Conservation (phyloP, 148 eudicot genomes). For the Persicaria maculosa region DNA sequence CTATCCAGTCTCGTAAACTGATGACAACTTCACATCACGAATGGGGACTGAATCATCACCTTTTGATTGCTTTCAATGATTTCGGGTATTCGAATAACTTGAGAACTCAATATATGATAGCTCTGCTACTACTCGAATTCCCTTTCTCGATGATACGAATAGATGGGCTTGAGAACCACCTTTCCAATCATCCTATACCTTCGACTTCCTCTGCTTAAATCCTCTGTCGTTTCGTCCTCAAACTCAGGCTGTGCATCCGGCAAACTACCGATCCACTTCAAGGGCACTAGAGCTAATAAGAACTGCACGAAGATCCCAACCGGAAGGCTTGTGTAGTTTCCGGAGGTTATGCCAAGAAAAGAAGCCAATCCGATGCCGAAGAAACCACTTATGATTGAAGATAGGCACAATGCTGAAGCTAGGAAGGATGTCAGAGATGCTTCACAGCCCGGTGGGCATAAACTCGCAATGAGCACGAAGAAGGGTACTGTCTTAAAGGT, state of each 20-base stretch:
- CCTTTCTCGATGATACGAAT: conserved; percentile 41
- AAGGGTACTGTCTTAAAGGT: conserved; percentile 75
- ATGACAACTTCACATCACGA: too few species aligned
- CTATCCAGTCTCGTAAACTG: too few species aligned
- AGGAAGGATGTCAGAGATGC: conserved; percentile 82
- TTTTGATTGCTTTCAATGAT: too few species aligned
- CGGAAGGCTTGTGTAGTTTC: conserved; percentile 53
- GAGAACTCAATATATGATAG: not conserved
- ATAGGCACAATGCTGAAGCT: conserved; percentile 70
- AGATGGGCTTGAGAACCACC: conserved; percentile 32
- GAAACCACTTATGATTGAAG: conserved; percentile 69
- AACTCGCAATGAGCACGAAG: conserved; percentile 68
- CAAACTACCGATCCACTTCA: conserved; percentile 49
- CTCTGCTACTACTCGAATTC: conserved; percentile 33
- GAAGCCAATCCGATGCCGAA: conserved; percentile 75
- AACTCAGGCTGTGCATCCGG: conserved; percentile 25
- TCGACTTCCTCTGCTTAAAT: conserved; percentile 41
- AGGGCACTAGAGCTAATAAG: conserved; percentile 64
- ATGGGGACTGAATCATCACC: too few species aligned
- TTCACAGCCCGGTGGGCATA: conserved; percentile 86
- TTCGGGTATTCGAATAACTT: too few species aligned
- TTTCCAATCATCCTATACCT: conserved; percentile 50
- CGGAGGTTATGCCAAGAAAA: conserved; percentile 53
- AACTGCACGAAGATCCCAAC: conserved; percentile 62
- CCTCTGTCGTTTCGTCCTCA: conserved; percentile 42